These are phyloP conservation scores for Teunomyces atbi DNA, from an alignment of 805 yeast species.

Conservation along the genomic window DNA sequence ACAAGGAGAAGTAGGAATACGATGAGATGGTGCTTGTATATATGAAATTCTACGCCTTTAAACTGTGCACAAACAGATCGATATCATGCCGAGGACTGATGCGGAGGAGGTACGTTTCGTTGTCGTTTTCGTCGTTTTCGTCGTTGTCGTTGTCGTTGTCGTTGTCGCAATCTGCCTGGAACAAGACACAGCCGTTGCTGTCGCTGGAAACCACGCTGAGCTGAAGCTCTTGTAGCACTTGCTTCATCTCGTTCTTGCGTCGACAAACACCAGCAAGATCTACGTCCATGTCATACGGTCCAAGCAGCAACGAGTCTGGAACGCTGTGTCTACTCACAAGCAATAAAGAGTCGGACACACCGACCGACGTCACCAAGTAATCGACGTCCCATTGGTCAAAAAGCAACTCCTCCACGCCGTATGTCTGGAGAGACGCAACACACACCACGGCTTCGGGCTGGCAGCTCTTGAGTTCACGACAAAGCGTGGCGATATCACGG, in stretches of 20 bases:
- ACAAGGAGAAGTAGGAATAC: slow-evolving; percentile 6
- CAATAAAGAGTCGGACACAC: neutral
- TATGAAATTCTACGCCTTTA: neutral
- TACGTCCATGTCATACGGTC: neutral
- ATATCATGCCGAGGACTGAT: neutral
- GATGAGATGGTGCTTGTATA: neutral
- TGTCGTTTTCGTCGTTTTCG: neutral
- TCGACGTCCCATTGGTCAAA: slow-evolving; percentile 17
- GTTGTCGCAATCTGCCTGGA: too few relatives aligned
- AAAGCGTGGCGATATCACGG: neutral
- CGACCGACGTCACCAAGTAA: slow-evolving; percentile 5
- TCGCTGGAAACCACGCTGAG: neutral
- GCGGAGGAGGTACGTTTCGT: neutral
- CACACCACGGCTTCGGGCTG: neutral
- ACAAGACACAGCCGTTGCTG: neutral
- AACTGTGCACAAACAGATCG: neutral
- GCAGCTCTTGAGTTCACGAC: neutral
- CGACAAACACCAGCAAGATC: neutral
- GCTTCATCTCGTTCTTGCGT: neutral
- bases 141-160: too few relatives aligned
- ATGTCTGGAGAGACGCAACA: slow-evolving; percentile 10
- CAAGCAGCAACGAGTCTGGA: neutral
- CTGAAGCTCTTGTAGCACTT: neutral
- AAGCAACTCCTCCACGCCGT: slow-evolving; percentile 13
- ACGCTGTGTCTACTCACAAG: neutral